Base-by-base conservation (phyloP, 495 filamentous ascomycete genomes). In the Gamarada debralockiae region DNA sequence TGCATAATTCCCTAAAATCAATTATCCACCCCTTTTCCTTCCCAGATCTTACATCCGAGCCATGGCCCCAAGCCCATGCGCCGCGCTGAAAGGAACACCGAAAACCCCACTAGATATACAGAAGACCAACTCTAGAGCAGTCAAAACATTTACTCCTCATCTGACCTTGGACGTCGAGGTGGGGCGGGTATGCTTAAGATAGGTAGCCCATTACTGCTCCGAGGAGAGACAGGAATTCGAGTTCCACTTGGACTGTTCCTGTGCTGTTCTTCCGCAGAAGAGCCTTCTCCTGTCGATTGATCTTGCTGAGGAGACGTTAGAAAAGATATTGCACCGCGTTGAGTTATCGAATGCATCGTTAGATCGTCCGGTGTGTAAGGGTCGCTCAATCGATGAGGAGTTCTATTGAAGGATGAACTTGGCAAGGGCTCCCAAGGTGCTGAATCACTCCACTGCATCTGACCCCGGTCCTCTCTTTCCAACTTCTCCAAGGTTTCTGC, bases 101-200 rank as follows among this genome's bases (percentile, higher is more conserved):
- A 4, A 29, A 29, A 29, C 27, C n/a, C 27, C 27, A 29, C 27
- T 29, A 29, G 10, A 29, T 29, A n/a, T 29, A 29, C 27, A 29
- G 5, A 29, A 29, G 27, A 29, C 27, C 27, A 10, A 29, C 27
- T 29, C 27, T 10, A 43, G 40, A 43, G 6, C 6, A 43, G 9
- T 22, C 17, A 21, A 43, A 21, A 23, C 15, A 38, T 5, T 17
- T 23, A 20, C 24, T 57, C 53, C 17, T 57, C 51, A 17, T 39
- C 22, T 13, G 52, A 17, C 31, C 51, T 50, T 14, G 47, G 55
- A 14, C 33, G 47, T 20, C 56, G 20, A 21, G 50, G 53, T 15
- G 60, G 60, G 25, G 60, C 53, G 13, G 60, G 60, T 18, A 63
- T 55, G 24, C 34, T 62, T 22, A 56, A n/a, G 18, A 63, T 31